A percentile compares a stretch with the other conserved stretches of the same genome.
phyloP scores from a whole-genome alignment of 306 rosid species.

The Rosa persica region DNA sequence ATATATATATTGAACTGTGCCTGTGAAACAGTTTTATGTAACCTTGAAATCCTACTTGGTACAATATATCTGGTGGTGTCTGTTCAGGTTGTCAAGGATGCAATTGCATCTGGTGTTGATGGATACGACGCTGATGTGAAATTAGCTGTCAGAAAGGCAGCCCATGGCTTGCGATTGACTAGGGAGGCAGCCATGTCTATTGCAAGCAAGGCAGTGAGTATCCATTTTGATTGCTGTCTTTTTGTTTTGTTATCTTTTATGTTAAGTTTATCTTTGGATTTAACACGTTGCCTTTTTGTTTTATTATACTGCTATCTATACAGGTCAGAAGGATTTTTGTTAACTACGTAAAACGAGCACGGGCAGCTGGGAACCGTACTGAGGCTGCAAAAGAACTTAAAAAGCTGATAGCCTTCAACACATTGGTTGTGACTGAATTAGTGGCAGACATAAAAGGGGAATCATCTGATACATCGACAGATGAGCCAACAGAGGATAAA shows the following conservation, averaged over 20 bases:
- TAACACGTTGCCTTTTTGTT: background rate
- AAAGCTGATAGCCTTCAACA: slow-evolving; percentile 90
- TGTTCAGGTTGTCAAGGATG: slow-evolving; percentile 81
- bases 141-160: slow-evolving; percentile 83
- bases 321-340: slow-evolving; percentile 80
- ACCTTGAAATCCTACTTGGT: slow-evolving; percentile 13
- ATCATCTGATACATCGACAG: slow-evolving; percentile 51
- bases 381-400: slow-evolving; percentile 91
- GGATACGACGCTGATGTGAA: slow-evolving; percentile 80
- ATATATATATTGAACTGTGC: too few species aligned
- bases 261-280: background rate
- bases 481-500: slow-evolving; percentile 64
- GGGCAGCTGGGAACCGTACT: slow-evolving; percentile 67
- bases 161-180: slow-evolving; percentile 87
- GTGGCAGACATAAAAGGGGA: slow-evolving; percentile 93
- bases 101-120: slow-evolving; percentile 86
- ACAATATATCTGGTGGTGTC: slow-evolving; percentile 11
- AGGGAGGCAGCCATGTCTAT: slow-evolving; percentile 92
- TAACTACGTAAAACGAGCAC: slow-evolving; percentile 77
- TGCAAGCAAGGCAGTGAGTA: slow-evolving; percentile 92
- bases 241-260: background rate
- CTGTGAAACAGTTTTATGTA: background rate
- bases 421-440: slow-evolving; percentile 85
- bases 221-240: slow-evolving; percentile 27
- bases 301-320: slow-evolving; percentile 25